These are phyloP conservation scores for Oropetium thomaeum DNA, from an alignment of 176 grass and related monocot species.

Conservation along the genomic window DNA sequence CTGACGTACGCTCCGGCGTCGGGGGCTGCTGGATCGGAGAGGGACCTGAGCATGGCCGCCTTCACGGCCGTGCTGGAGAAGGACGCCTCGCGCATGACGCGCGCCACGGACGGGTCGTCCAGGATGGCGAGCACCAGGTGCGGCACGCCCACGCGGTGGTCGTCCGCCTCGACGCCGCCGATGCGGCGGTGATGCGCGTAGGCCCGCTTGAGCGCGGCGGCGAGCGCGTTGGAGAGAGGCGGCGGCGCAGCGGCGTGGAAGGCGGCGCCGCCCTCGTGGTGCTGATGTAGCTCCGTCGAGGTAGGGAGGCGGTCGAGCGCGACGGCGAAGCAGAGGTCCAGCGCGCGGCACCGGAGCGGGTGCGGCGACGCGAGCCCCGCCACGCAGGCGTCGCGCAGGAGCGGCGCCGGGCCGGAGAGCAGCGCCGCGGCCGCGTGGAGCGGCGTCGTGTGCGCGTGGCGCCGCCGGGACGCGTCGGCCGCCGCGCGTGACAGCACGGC, in stretches of 20 bases:
- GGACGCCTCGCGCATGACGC: conserved; percentile 90
- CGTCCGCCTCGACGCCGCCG: conserved; percentile 34
- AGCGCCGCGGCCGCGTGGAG: conserved; percentile 72
- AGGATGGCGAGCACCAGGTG: conserved; percentile 79
- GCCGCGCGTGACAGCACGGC: conserved; percentile 53
- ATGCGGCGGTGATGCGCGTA: conserved; percentile 84
- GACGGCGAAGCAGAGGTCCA: conserved; percentile 85
- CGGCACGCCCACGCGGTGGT: conserved; percentile 68
- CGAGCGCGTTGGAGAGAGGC: conserved; percentile 73
- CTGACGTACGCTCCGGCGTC: conserved; percentile 34
- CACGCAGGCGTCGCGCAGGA: conserved; percentile 64
- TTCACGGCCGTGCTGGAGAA: conserved; percentile 74
- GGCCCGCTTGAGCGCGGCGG: conserved; percentile 80
- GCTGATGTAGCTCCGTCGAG: conserved; percentile 28
- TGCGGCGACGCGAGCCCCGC: conserved; percentile 40
- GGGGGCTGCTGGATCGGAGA: conserved; percentile 30
- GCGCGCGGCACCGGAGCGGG: conserved; percentile 72
- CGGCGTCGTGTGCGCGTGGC: conserved; percentile 69
- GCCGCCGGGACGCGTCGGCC: conserved; percentile 59
- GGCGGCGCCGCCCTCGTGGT: background rate
- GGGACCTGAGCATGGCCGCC: conserved; percentile 39
- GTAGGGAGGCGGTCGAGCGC: conserved; percentile 78
- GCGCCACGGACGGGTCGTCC: conserved; percentile 87
- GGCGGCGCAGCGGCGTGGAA: conserved; percentile 20
- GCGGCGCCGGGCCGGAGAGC: conserved; percentile 55